Evolutionary conservation across 257 asterid genomes (phyloP), one percentile per base, ranked within the genome.

Genomic region (Lithospermum erythrorhizon): DNA sequence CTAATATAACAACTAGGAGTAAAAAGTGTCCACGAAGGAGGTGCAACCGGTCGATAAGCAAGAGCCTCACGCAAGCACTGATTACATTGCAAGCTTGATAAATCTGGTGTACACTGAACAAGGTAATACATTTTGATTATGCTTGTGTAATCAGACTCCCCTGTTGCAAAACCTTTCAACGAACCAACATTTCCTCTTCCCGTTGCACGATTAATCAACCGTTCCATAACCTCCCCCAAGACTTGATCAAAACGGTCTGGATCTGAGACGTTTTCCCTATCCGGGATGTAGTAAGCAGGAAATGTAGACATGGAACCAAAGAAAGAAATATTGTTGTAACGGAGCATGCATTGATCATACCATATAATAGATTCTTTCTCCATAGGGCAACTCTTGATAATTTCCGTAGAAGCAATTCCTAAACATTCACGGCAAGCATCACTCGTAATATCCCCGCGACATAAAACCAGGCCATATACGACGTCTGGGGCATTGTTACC

Each of bases 101-200:
- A 45, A 61, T 71, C 76, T 9, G 71, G 72, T 13, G 68, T 61
- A 49, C 76, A 71, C 61, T 72, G 69, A 7, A 29, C 71, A 0
- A 65, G 65, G 21, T 53, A 22, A 25, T 56, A 72, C 3, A 72
- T 0, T 2, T 4, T 71, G 23, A 6, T 27, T 17, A 17, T 5
- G 8, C n/a, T 5, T 0, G 55, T 1, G 20, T 53, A 47, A 0
- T 35, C 11, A 6, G 18, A 6, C 13, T 24, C 53, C 23, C 20
- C 15, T 18, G 58, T 59, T 0, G 67, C 74, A 58, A 51, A 68
- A 23, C 68, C 61, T n/a, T 51, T 51, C 15, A 59, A 17, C 0
- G 65, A 14, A 20, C 17, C 21, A 20, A 22, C 64, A 15, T 54
- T 29, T 67, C 47, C 57, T 7, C 1, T 16, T 1, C 27, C 37